Evolutionary conservation across 1,284 basidiomycete genomes (phyloP).

Genomic region (Stereum hirsutum): DNA sequence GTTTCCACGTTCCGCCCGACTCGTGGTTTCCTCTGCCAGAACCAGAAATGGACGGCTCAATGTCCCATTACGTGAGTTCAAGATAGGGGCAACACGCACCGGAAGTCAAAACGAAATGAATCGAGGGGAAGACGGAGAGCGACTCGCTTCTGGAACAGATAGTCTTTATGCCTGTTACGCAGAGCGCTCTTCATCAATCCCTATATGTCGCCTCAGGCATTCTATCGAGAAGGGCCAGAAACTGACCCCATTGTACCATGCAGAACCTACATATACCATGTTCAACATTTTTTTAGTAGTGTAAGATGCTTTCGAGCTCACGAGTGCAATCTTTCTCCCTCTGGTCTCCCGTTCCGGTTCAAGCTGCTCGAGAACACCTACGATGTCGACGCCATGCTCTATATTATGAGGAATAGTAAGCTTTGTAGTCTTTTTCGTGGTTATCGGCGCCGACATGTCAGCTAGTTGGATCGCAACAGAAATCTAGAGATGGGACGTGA

Average conservation of each 20-base stretch:
- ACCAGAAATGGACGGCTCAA: not conserved
- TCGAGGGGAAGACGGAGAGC: slow-evolving; percentile 61
- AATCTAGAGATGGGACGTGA: too few relatives aligned
- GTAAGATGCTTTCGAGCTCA: slow-evolving; percentile 23
- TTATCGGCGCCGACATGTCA: too few relatives aligned
- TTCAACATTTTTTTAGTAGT: slow-evolving; percentile 8
- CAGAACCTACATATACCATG: slow-evolving; percentile 56
- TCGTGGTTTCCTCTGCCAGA: slow-evolving; percentile 62
- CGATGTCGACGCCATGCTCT: slow-evolving; percentile 38
- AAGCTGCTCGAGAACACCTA: slow-evolving; percentile 58
- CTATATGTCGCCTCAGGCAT: too few relatives aligned
- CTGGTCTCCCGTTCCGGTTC: slow-evolving; percentile 36
- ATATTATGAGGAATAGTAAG: slow-evolving; percentile 46
- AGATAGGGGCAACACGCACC: slow-evolving; percentile 32
- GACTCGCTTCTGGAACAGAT: slow-evolving; percentile 72
- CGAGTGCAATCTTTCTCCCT: slow-evolving; percentile 59
- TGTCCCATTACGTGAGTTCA: not conserved
- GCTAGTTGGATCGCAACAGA: too few relatives aligned
- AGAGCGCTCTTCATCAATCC: not conserved
- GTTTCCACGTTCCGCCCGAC: slow-evolving; percentile 55
- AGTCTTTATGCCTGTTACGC: slow-evolving; percentile 65
- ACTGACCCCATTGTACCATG: slow-evolving; percentile 71
- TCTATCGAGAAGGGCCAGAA: not conserved
- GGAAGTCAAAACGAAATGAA: slow-evolving; percentile 80
- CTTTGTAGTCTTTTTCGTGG: slow-evolving; percentile 37